Base-by-base conservation (phyloP, 805 yeast species). In the Lachancea waltii region DNA sequence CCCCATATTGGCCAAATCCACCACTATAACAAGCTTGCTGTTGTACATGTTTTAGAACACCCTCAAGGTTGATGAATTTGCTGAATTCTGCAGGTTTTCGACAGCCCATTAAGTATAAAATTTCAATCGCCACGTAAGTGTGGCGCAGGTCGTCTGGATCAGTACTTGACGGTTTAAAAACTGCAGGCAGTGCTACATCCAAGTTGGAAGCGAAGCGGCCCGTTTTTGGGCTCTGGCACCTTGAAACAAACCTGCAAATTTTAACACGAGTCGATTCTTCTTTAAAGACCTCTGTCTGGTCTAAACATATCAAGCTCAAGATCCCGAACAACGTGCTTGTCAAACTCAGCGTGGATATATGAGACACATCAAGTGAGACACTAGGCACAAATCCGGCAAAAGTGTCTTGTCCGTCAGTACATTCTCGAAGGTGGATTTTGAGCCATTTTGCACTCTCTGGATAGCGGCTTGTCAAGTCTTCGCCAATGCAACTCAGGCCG, bases 241-340 rank as follows among this genome's bases (percentile, higher is more conserved):
- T 43, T 1, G 54, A 42, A 2, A 89, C 70, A 56, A 79, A 82
- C 4, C 48, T 46, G 69, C 75, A 66, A n/a, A 85, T 58, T 39
- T 58, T 61, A 2, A 30, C 33, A 11, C 59, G 46, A 34, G 77
- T 69, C 16, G 79, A 44, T 7, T 69, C 41, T 11, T 42, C 30
- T 11, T 44, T 20, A 47, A 64, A 46, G 22, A 65, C 62, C 35
- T 67, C 68, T 35, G 69, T 73, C 22, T 66, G 64, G 10, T 83
- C 60, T n/a, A 74, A 62, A 1, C 76, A 54, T 26, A 83, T 63
- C 8, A 71, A 64, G 24, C 75, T 70, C 23, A 87, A 58, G 17
- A 60, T 36, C 2, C 85, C 89, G 62, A 87, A 83, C 47, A 79
- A 77, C 0, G 96, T 87, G 5, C 87, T 76, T 0, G 90, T 74